phyloP scores from a whole-genome alignment of 1,284 basidiomycete species.

The Irpex rosettiformis region DNA sequence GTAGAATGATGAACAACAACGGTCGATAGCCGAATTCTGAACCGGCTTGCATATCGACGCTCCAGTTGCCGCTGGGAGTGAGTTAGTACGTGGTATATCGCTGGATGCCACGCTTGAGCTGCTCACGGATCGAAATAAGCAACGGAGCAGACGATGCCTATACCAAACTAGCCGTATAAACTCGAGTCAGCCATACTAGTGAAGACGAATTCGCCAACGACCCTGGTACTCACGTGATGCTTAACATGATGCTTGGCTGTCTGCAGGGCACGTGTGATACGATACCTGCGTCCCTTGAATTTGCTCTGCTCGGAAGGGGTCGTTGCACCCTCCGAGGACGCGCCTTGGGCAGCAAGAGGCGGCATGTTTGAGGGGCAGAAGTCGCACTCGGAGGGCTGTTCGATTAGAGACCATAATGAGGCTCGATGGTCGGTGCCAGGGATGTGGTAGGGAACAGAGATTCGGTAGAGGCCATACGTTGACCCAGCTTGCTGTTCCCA shows the following conservation, averaged over 20 bases:
- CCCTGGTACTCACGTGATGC: constrained; percentile 35
- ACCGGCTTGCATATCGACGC: constrained; percentile 71
- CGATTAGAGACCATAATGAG: constrained; percentile 13
- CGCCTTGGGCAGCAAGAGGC: constrained; percentile 8
- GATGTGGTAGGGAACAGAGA: constrained; percentile 23
- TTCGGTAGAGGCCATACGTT: constrained; percentile 24
- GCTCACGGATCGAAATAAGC: constrained; percentile 67
- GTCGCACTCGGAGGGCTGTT: constrained; percentile 6
- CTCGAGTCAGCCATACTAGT: neutral
- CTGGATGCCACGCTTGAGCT: neutral
- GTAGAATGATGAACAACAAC: constrained; percentile 80
- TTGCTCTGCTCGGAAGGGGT: neutral
- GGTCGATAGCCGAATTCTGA: constrained; percentile 72
- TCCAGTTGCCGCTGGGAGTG: constrained; percentile 55
- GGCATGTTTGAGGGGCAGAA: constrained; percentile 17
- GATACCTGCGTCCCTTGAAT: neutral
- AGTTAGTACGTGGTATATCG: neutral
- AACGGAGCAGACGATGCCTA: constrained; percentile 55
- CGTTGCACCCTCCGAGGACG: neutral
- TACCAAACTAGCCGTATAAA: constrained; percentile 31
- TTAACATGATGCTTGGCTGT: constrained; percentile 41
- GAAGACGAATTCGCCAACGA: neutral
- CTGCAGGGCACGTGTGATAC: constrained; percentile 1
- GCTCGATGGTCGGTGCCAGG: constrained; percentile 26
- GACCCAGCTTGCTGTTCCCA: constrained; percentile 19